Evolutionary conservation across 139 green algal species (phyloP).

Genomic region (Nannochloris sp.): DNA sequence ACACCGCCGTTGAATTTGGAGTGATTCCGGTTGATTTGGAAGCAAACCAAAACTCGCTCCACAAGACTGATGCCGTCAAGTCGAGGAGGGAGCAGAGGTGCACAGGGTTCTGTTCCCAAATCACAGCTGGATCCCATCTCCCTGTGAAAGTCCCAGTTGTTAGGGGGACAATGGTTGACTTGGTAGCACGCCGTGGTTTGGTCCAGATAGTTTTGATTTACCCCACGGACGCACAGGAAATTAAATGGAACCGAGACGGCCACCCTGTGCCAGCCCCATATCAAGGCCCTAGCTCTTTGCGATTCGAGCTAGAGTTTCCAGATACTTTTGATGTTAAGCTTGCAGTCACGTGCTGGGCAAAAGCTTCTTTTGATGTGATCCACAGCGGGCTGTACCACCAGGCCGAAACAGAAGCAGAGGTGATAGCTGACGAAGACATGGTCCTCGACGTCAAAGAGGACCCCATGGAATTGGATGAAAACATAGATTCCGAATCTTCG

Average conservation of each 20-base stretch:
- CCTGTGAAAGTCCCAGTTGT: conserved; percentile 49
- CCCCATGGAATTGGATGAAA: too few species aligned
- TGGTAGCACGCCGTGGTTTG: conserved; percentile 31
- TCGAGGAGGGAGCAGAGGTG: neutral
- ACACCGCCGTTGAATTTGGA: conserved; percentile 64
- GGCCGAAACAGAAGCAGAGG: neutral
- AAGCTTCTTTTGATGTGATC: conserved; percentile 48
- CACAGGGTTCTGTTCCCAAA: conserved; percentile 51
- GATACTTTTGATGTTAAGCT: conserved; percentile 24
- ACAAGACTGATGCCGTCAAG: conserved; percentile 28
- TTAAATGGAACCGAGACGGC: conserved; percentile 39
- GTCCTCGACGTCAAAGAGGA: neutral
- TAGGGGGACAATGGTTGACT: conserved; percentile 48
- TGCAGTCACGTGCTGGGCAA: conserved; percentile 43
- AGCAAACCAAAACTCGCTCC: conserved; percentile 27
- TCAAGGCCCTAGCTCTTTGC: conserved; percentile 26
- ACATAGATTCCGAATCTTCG: too few species aligned
- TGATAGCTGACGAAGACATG: neutral
- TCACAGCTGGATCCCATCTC: conserved; percentile 49
- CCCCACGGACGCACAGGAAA: conserved; percentile 36
- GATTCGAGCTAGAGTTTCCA: conserved; percentile 37
- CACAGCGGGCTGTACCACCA: conserved; percentile 14
- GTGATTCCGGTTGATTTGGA: conserved; percentile 31
- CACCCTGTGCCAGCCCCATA: conserved; percentile 42
- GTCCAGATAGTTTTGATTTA: conserved; percentile 42